phyloP scores from a whole-genome alignment of 805 yeast genomes.

The Grigorovia transvaalensis region DNA sequence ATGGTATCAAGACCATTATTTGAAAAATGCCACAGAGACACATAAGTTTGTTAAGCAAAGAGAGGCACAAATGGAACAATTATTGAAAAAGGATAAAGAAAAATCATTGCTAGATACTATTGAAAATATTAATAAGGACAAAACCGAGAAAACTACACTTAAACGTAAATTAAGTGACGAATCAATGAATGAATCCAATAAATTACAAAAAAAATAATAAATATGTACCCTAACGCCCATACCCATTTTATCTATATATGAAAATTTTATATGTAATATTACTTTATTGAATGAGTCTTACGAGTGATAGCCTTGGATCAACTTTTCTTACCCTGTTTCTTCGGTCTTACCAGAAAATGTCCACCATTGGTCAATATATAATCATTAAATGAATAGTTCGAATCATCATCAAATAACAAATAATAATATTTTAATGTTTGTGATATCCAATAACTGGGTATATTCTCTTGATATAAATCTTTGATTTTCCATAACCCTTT shows the following conservation, averaged over 20 bases:
- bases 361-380: slow-evolving; percentile 54
- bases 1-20: slow-evolving; percentile 65
- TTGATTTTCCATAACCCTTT: slow-evolving; percentile 34
- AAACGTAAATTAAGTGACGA: neutral
- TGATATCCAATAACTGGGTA: slow-evolving; percentile 47
- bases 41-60: slow-evolving; percentile 6
- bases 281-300: no score
- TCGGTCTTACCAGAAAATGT: slow-evolving; percentile 37
- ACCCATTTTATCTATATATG: no score
- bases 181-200: neutral
- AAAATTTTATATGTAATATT: neutral
- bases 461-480: slow-evolving; percentile 25
- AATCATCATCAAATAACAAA: slow-evolving; percentile 37
- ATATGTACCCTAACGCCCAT: no score
- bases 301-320: neutral
- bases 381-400: slow-evolving; percentile 38
- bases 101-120: neutral
- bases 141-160: neutral
- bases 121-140: neutral
- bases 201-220: neutral
- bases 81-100: neutral
- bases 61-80: neutral
- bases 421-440: slow-evolving; percentile 51
- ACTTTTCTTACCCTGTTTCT: neutral
- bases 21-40: slow-evolving; percentile 23